Conservation (phyloP, 331 rosid species). For the Telfairia occidentalis region DNA sequence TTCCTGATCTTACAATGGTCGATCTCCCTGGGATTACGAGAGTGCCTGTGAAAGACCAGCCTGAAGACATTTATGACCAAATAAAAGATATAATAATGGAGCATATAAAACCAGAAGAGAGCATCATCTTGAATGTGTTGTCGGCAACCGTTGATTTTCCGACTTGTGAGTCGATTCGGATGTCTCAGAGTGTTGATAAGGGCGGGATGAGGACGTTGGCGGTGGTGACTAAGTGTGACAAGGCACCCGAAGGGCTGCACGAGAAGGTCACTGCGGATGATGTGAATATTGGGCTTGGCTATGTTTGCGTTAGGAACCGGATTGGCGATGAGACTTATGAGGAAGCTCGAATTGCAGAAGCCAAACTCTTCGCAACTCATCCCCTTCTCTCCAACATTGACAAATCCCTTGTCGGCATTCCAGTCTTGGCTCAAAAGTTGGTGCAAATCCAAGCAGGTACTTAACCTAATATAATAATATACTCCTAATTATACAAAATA, state of each 20-base stretch:
- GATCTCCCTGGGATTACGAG: conserved; percentile 20
- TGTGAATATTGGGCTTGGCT: conserved; percentile 18
- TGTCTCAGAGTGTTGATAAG: conserved; percentile 14
- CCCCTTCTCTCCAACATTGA: conserved; percentile 17
- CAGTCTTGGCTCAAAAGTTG: conserved; percentile 14
- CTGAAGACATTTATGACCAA: conserved; percentile 17
- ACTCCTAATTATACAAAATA: no score
- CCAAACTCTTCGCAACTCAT: conserved; percentile 2
- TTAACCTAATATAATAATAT: no score
- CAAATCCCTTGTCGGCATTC: conserved; percentile 11
- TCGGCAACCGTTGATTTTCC: conserved; percentile 15
- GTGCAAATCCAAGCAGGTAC: conserved; percentile 16
- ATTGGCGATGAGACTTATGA: conserved; percentile 7
- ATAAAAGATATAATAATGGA: conserved; percentile 16
- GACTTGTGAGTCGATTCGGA: conserved; percentile 14
- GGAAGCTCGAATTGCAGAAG: conserved; percentile 15
- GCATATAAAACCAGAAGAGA: conserved; percentile 17
- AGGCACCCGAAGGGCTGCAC: conserved; percentile 15
- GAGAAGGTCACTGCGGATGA: conserved; percentile 16
- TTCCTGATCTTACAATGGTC: conserved; percentile 18
- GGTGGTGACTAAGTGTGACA: conserved; percentile 14
- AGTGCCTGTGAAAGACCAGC: conserved; percentile 17
- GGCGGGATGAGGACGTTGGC: conserved; percentile 14
- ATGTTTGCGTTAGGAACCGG: conserved; percentile 16
- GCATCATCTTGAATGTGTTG: conserved; percentile 18